A percentile compares a stretch with the other conserved stretches of the same genome.
Evolutionary conservation across 2,329 filamentous ascomycete genomes (phyloP).

Genomic region (Fusarium scirpi): DNA sequence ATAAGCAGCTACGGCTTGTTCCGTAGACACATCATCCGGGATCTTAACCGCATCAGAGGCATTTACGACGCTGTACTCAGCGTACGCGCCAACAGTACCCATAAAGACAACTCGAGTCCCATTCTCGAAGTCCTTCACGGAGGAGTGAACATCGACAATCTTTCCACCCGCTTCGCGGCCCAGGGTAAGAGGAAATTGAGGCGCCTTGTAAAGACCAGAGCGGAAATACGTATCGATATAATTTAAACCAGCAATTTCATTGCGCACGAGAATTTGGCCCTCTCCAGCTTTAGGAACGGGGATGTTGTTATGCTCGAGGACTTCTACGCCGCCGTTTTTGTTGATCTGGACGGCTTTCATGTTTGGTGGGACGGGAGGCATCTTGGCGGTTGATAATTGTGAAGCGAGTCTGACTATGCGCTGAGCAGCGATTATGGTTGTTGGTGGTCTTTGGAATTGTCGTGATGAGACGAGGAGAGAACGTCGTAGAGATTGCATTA

Average conservation of each 20-base stretch:
- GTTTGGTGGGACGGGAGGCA: conserved; percentile 79
- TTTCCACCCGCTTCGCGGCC: conserved; percentile 84
- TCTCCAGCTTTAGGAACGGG: conserved; percentile 74
- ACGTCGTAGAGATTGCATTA: conserved; percentile 30
- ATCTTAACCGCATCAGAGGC: conserved; percentile 70
- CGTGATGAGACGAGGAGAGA: conserved; percentile 24
- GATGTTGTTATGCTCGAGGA: conserved; percentile 77
- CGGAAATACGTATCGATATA: conserved; percentile 95
- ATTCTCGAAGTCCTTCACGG: conserved; percentile 65
- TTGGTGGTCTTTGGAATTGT: background rate
- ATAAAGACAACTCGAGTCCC: conserved; percentile 82
- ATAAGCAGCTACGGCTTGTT: conserved; percentile 75
- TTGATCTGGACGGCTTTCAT: conserved; percentile 76
- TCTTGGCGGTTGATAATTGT: conserved; percentile 57
- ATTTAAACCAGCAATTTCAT: conserved; percentile 84
- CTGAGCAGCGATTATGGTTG: conserved; percentile 10
- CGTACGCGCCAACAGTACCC: conserved; percentile 62
- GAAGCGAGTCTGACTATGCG: conserved; percentile 19
- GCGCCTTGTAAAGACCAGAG: conserved; percentile 79
- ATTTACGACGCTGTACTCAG: conserved; percentile 66
- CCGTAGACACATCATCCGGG: conserved; percentile 70
- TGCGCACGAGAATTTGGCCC: conserved; percentile 83
- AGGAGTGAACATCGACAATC: conserved; percentile 71
- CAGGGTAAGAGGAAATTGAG: conserved; percentile 76
- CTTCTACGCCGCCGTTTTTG: conserved; percentile 74